Conservation (phyloP, 2,329 filamentous ascomycete genomes). For the Pseudogymnoascus sp. region DNA sequence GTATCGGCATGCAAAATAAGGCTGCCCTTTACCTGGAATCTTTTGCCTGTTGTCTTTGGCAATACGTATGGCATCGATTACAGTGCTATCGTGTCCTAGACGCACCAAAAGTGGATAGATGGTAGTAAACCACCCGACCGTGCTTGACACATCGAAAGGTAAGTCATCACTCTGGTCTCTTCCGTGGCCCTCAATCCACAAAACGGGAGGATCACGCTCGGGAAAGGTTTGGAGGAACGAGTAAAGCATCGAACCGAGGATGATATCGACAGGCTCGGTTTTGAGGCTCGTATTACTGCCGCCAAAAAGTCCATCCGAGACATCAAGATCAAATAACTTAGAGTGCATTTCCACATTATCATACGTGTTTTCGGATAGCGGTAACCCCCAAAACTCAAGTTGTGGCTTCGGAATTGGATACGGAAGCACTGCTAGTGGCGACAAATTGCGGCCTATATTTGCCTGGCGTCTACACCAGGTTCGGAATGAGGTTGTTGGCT, state of each 20-base stretch:
- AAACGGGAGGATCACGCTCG: constrained; percentile 30
- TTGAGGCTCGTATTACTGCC: neutral
- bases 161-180: constrained; percentile 28
- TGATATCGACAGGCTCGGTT: constrained; percentile 36
- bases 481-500: constrained; percentile 29
- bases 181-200: constrained; percentile 40
- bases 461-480: constrained; percentile 32
- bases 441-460: constrained; percentile 1
- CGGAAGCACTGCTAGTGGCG: neutral
- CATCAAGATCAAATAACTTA: neutral
- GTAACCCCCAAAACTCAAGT: neutral
- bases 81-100: neutral
- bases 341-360: neutral
- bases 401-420: neutral
- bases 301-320: constrained; percentile 32
- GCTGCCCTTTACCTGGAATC: constrained; percentile 4
- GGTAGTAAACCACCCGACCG: constrained; percentile 43
- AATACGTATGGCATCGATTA: neutral
- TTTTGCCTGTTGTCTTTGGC: neutral
- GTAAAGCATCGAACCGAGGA: constrained; percentile 32
- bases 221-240: constrained; percentile 34
- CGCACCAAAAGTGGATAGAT: constrained; percentile 29
- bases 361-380: neutral
- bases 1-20: constrained; percentile 3
- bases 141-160: constrained; percentile 28